phyloP scores from a whole-genome alignment of 192 early-diverging fungal species.

The Coemansia biformis region DNA sequence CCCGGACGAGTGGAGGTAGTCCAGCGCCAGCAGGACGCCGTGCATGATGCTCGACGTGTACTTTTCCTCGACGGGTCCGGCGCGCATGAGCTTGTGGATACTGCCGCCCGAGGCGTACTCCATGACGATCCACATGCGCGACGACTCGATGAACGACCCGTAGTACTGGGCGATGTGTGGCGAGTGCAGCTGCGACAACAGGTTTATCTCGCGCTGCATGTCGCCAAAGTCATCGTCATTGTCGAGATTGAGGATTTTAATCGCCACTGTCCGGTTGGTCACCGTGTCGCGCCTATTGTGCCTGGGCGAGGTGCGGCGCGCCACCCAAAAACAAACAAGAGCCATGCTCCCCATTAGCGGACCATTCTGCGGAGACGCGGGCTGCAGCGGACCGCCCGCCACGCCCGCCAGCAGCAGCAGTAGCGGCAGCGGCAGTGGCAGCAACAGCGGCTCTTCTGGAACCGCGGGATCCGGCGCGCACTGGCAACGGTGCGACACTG shows the following conservation, averaged over 20 bases:
- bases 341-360: slow-evolving; percentile 1
- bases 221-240: slow-evolving; percentile 93
- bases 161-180: slow-evolving; percentile 91
- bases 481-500: no score
- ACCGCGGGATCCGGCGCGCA: no score
- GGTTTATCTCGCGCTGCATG: slow-evolving; percentile 88
- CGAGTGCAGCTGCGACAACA: slow-evolving; percentile 82
- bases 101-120: slow-evolving; percentile 96
- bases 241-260: slow-evolving; percentile 97
- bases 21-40: slow-evolving; percentile 81
- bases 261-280: slow-evolving; percentile 79
- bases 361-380: no score
- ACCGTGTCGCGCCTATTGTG: slow-evolving; percentile 55
- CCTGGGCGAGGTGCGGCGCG: no score
- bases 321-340: slow-evolving; percentile 4
- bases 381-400: no score
- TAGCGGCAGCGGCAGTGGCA: no score
- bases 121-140: slow-evolving; percentile 98
- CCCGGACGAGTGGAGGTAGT: slow-evolving; percentile 86
- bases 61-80: slow-evolving; percentile 80
- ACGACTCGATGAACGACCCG: slow-evolving; percentile 81
- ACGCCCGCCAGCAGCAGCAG: no score
- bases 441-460: neutral
- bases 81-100: slow-evolving; percentile 65
- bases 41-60: slow-evolving; percentile 85